Conservation (phyloP, 129 eudicot species). For the Flaveria ramosissima region DNA sequence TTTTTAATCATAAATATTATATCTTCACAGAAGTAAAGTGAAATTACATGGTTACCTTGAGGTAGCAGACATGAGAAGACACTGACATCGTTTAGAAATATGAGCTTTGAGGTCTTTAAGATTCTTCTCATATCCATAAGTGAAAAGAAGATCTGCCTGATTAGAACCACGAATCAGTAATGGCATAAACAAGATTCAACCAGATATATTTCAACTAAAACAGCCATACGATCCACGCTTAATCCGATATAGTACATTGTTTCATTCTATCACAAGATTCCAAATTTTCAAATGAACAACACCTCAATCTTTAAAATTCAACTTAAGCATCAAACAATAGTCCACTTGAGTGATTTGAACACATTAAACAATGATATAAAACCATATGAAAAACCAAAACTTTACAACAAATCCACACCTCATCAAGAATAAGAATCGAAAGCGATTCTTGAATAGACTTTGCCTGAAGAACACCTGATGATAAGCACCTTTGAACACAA, state of each 20-base stretch:
- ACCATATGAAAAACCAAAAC: neutral
- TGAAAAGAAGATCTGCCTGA: conserved; percentile 97
- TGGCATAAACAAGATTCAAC: conserved; percentile 14
- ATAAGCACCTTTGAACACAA: conserved; percentile 68
- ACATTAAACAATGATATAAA: neutral
- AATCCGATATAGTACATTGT: neutral
- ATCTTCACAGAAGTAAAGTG: neutral
- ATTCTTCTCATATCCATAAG: conserved; percentile 91
- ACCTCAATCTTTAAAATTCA: conserved; percentile 5
- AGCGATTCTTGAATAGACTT: conserved; percentile 79
- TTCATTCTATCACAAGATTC: neutral
- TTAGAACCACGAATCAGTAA: conserved; percentile 22
- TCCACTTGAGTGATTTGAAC: neutral
- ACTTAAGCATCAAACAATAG: neutral
- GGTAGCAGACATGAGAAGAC: conserved; percentile 99
- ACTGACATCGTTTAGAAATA: conserved; percentile 82
- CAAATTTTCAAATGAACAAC: neutral
- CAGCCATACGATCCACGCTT: neutral
- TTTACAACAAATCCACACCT: conserved; percentile 49
- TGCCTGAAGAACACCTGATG: conserved; percentile 67
- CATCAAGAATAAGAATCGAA: conserved; percentile 89
- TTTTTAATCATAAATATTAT: neutral
- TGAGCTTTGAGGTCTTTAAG: conserved; percentile 75
- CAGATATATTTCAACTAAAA: neutral
- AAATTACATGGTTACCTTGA: conserved; percentile 47